Conservation (phyloP, 176 grass and related monocot species). For the Thinopyrum elongatum region DNA sequence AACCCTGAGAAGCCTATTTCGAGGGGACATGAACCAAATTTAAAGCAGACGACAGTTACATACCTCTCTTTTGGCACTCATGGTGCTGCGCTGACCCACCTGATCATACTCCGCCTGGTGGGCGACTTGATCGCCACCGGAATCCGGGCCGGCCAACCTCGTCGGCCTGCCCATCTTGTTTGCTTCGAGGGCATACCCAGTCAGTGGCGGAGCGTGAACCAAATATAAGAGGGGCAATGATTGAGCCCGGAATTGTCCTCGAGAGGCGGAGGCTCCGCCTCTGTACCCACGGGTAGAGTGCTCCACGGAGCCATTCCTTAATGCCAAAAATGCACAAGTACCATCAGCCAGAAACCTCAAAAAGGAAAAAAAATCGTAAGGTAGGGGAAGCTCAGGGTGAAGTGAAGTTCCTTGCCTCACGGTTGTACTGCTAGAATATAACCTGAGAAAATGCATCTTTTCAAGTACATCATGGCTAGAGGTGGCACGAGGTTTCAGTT, state of each 20-base stretch:
- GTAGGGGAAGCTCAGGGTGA: not conserved
- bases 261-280: no score
- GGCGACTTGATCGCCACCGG: constrained; percentile 46
- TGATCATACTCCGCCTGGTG: no score
- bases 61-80: constrained; percentile 46
- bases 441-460: constrained; percentile 55
- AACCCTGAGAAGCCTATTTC: no score
- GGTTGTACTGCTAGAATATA: constrained; percentile 44
- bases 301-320: constrained; percentile 63
- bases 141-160: constrained; percentile 29
- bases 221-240: no score
- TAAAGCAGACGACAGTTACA: constrained; percentile 22
- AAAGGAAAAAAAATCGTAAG: no score
- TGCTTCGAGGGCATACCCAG: constrained; percentile 42
- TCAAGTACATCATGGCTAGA: constrained; percentile 8
- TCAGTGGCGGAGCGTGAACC: no score
- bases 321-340: constrained; percentile 29
- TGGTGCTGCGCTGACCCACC: constrained; percentile 44
- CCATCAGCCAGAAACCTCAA: constrained; percentile 17
- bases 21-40: not conserved
- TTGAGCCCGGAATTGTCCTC: no score
- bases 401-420: constrained; percentile 10
- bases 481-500: not conserved
- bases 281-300: constrained; percentile 33
- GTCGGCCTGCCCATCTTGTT: constrained; percentile 45